Percentiles rank a stretch among this genome's conserved stretches.
Evolutionary conservation across 2,329 filamentous ascomycete species (phyloP).

Genomic region (Cladophialophora chaetospira): DNA sequence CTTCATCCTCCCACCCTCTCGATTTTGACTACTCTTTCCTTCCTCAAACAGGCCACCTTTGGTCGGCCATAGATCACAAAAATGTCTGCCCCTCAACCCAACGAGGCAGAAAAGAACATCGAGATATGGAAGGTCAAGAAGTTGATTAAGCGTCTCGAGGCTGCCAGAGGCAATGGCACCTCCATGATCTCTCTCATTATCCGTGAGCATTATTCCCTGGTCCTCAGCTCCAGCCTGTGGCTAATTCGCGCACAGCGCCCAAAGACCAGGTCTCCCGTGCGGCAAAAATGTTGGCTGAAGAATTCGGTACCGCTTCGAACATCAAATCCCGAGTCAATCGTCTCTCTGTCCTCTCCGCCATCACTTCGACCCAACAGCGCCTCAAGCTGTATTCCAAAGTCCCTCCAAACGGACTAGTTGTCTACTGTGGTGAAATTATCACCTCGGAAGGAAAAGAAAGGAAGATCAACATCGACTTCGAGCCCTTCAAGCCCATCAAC

Average conservation of each 20-base stretch:
- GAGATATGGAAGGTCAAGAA: slow-evolving; percentile 96
- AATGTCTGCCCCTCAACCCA: slow-evolving; percentile 84
- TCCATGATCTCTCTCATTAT: slow-evolving; percentile 99
- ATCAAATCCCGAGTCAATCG: slow-evolving; percentile 99
- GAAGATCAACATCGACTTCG: slow-evolving; percentile 99
- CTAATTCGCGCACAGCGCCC: slow-evolving; percentile 62
- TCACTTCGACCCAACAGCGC: slow-evolving; percentile 98
- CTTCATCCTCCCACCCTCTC: slow-evolving; percentile 1
- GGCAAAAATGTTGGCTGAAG: slow-evolving; percentile 99
- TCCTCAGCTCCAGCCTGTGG: background rate
- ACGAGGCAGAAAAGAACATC: slow-evolving; percentile 97
- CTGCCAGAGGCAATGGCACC: slow-evolving; percentile 95
- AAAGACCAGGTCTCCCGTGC: slow-evolving; percentile 97
- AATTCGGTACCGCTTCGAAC: slow-evolving; percentile 98
- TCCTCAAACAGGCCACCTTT: slow-evolving; percentile 22
- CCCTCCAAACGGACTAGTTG: slow-evolving; percentile 92
- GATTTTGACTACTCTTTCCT: slow-evolving; percentile 2
- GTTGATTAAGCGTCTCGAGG: slow-evolving; percentile 97
- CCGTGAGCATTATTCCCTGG: slow-evolving; percentile 61
- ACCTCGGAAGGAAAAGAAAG: slow-evolving; percentile 97
- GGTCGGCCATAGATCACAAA: slow-evolving; percentile 42
- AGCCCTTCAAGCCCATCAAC: slow-evolving; percentile 99
- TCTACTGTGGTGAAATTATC: slow-evolving; percentile 99
- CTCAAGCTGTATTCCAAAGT: slow-evolving; percentile 99
- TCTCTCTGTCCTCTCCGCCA: slow-evolving; percentile 95